Conservation (phyloP, 140 eudicot genomes). For the Cichorium intybus region DNA sequence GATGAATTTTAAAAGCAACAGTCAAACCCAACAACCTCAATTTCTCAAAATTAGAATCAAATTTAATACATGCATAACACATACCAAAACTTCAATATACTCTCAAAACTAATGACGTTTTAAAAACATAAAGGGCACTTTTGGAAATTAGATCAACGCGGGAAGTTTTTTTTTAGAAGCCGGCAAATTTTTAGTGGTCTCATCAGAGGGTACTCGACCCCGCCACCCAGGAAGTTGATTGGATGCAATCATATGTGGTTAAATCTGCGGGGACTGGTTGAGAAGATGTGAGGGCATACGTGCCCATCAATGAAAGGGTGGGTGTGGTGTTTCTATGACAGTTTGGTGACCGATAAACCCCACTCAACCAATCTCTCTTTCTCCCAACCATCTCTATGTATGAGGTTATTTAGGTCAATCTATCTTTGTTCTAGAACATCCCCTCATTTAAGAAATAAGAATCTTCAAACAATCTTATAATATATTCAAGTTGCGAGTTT, state of each 20-base stretch:
- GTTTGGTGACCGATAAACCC: slow-evolving; percentile 24
- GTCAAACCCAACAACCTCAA: too few species aligned
- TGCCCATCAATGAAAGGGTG: slow-evolving; percentile 9
- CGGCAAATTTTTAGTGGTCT: too few species aligned
- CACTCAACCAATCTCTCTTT: slow-evolving; percentile 20
- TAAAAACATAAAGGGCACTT: too few species aligned
- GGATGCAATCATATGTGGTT: slow-evolving; percentile 5
- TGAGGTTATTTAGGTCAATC: not conserved
- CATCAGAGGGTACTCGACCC: too few species aligned
- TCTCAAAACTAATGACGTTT: too few species aligned
- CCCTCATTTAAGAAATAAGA: not conserved
- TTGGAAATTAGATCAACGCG: too few species aligned
- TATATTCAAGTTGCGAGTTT: too few species aligned
- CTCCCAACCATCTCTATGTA: not conserved
- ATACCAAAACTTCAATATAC: too few species aligned
- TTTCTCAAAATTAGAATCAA: too few species aligned
- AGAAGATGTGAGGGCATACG: slow-evolving; percentile 1
- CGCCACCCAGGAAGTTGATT: not conserved
- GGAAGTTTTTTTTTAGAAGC: too few species aligned
- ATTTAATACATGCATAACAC: too few species aligned
- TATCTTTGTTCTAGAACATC: not conserved
- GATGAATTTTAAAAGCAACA: too few species aligned
- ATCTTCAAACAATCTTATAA: not conserved
- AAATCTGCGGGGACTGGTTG: not conserved
- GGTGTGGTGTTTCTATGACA: slow-evolving; percentile 17